phyloP scores from a whole-genome alignment of 2,329 filamentous ascomycete genomes.

The Coleophoma crateriformis region DNA sequence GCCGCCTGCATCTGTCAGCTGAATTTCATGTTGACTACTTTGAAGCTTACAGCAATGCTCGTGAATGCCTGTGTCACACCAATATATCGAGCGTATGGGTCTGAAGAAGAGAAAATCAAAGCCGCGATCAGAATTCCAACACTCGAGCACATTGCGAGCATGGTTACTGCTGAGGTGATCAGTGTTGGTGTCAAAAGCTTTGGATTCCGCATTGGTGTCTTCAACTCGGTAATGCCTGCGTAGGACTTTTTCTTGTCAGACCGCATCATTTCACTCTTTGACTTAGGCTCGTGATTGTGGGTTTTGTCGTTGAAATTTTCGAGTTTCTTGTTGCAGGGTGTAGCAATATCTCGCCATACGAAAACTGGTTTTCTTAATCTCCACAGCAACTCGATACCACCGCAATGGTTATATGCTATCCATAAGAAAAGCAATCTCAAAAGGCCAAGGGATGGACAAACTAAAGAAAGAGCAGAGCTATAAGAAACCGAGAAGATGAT shows the following conservation, averaged over 20 bases:
- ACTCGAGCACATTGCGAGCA: slow-evolving; percentile 6
- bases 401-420: slow-evolving; percentile 1
- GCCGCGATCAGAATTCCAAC: slow-evolving; percentile 5
- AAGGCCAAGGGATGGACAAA: not conserved
- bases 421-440: not conserved
- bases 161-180: slow-evolving; percentile 4
- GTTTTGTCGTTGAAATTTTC: too few species aligned
- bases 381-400: slow-evolving; percentile 1
- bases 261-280: slow-evolving; percentile 2
- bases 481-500: not conserved
- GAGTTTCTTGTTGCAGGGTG: too few species aligned
- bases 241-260: not conserved
- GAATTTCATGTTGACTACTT: not conserved
- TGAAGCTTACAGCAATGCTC: slow-evolving; percentile 14
- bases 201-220: slow-evolving; percentile 5
- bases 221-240: not conserved
- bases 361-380: not conserved
- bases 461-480: not conserved
- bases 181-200: slow-evolving; percentile 15
- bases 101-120: slow-evolving; percentile 3
- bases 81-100: slow-evolving; percentile 7
- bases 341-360: not conserved
- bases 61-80: slow-evolving; percentile 10
- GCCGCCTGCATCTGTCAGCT: slow-evolving; percentile 9
- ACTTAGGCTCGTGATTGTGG: not conserved